phyloP scores from a whole-genome alignment of 2,329 filamentous ascomycete species.

The Chrysosporium queenslandicum region DNA sequence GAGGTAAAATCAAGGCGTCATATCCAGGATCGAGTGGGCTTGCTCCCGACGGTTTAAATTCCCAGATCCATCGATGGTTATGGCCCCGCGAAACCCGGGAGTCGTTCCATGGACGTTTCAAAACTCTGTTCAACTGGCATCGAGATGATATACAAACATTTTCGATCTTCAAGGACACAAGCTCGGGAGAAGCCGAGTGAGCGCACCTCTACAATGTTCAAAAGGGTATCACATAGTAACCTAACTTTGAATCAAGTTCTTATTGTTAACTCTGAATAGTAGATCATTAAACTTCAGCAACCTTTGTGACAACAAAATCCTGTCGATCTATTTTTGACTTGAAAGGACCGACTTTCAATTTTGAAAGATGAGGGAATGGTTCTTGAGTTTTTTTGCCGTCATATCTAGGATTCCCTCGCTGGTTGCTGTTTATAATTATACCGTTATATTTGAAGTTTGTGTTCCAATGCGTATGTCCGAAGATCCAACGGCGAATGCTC shows the following conservation, averaged over 20 bases:
- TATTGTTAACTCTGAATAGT: background rate
- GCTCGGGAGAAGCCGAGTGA: too few relatives aligned
- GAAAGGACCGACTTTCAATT: too few relatives aligned
- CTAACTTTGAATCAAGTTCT: background rate
- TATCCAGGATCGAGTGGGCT: too few relatives aligned
- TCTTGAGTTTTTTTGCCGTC: conserved; percentile 21
- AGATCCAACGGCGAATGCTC: conserved; percentile 30
- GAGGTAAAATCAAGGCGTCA: too few relatives aligned
- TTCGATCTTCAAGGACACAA: too few relatives aligned
- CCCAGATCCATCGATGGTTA: too few relatives aligned
- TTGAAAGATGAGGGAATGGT: conserved; percentile 1
- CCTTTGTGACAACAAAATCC: conserved; percentile 9
- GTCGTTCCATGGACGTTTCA: too few relatives aligned
- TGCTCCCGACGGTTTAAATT: too few relatives aligned
- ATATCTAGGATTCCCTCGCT: conserved; percentile 34
- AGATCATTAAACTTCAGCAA: conserved; percentile 7
- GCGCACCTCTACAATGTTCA: conserved; percentile 1
- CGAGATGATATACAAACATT: too few relatives aligned
- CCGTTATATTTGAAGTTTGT: conserved; percentile 31
- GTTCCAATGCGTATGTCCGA: conserved; percentile 40
- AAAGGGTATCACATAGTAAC: background rate
- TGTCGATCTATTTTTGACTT: too few relatives aligned
- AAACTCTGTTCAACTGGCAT: too few relatives aligned
- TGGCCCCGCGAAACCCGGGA: too few relatives aligned
- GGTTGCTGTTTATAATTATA: conserved; percentile 36